Percentiles rank a stretch among this genome's conserved stretches.
These are phyloP conservation scores for Trametes maxima DNA, from an alignment of 768 basidiomycete species.

Conservation along the genomic window DNA sequence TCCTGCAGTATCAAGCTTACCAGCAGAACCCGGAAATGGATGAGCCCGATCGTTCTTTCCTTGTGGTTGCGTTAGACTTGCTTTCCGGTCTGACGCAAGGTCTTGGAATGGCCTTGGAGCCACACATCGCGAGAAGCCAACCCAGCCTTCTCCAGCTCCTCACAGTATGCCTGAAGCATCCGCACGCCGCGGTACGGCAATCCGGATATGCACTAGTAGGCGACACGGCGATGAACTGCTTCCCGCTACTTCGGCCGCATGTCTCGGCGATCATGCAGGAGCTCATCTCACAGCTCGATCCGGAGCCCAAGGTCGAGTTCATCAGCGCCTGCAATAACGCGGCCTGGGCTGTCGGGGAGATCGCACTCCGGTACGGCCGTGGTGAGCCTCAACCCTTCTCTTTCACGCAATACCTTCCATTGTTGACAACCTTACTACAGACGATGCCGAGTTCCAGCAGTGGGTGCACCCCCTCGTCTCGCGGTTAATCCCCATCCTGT, in stretches of 20 bases:
- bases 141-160: conserved; percentile 83
- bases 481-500: conserved; percentile 88
- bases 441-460: conserved; percentile 86
- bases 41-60: conserved; percentile 95
- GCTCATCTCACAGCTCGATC: conserved; percentile 86
- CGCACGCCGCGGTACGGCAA: conserved; percentile 93
- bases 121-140: conserved; percentile 65
- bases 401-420: neutral
- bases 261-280: conserved; percentile 90
- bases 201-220: conserved; percentile 98
- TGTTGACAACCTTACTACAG: conserved; percentile 36
- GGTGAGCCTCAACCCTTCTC: conserved; percentile 46
- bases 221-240: conserved; percentile 97
- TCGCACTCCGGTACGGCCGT: conserved; percentile 87
- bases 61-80: conserved; percentile 97
- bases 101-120: conserved; percentile 75
- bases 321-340: conserved; percentile 99
- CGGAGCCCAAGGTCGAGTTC: conserved; percentile 91
- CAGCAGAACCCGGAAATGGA: conserved; percentile 89
- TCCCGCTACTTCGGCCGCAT: conserved; percentile 79
- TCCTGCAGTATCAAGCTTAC: conserved; percentile 85
- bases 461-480: conserved; percentile 89
- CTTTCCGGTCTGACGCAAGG: conserved; percentile 96
- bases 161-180: conserved; percentile 90
- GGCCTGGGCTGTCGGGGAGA: conserved; percentile 99